Evolutionary conservation across 495 filamentous ascomycete species (phyloP).

Genomic region (Darksidea phi): DNA sequence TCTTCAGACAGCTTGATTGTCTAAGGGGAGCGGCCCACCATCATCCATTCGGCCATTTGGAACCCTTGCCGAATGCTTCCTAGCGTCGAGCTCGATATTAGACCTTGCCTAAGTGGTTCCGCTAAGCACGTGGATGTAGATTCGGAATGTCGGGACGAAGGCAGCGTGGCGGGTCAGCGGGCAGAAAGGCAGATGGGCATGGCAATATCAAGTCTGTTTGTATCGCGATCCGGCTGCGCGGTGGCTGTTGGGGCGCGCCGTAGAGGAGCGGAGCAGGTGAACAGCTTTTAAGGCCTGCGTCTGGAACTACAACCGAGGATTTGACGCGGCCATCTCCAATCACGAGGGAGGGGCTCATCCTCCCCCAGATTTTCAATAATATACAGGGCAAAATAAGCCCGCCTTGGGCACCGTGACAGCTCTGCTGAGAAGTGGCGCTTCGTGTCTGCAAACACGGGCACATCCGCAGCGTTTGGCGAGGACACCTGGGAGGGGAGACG

Average conservation of each 20-base stretch:
- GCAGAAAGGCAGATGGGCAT: slow-evolving; percentile 4
- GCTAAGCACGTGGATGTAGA: slow-evolving; percentile 33
- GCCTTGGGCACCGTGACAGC: slow-evolving; percentile 6
- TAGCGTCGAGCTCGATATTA: slow-evolving; percentile 36
- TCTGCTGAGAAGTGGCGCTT: slow-evolving; percentile 7
- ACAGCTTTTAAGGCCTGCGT: slow-evolving; percentile 17
- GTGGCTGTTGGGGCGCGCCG: slow-evolving; percentile 1
- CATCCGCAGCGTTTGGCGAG: background rate
- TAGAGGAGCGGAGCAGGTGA: slow-evolving; percentile 26
- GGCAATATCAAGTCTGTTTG: background rate
- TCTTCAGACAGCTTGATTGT: slow-evolving; percentile 12
- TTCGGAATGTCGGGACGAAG: slow-evolving; percentile 21
- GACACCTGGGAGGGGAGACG: no score
- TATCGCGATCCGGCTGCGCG: slow-evolving; percentile 3
- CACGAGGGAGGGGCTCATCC: slow-evolving; percentile 1
- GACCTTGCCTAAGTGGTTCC: slow-evolving; percentile 32
- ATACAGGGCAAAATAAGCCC: slow-evolving; percentile 13
- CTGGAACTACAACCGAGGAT: slow-evolving; percentile 17
- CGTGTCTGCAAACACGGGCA: background rate
- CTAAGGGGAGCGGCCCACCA: slow-evolving; percentile 27
- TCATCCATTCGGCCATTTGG: slow-evolving; percentile 36
- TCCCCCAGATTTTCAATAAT: slow-evolving; percentile 6
- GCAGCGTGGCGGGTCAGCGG: slow-evolving; percentile 2
- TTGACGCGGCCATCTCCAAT: slow-evolving; percentile 10
- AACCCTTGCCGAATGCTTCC: slow-evolving; percentile 33